A percentile compares a stretch with the other conserved stretches of the same genome.
Evolutionary conservation across 2,329 filamentous ascomycete genomes (phyloP).

Genomic region (Colletotrichum lindemuthianum): DNA sequence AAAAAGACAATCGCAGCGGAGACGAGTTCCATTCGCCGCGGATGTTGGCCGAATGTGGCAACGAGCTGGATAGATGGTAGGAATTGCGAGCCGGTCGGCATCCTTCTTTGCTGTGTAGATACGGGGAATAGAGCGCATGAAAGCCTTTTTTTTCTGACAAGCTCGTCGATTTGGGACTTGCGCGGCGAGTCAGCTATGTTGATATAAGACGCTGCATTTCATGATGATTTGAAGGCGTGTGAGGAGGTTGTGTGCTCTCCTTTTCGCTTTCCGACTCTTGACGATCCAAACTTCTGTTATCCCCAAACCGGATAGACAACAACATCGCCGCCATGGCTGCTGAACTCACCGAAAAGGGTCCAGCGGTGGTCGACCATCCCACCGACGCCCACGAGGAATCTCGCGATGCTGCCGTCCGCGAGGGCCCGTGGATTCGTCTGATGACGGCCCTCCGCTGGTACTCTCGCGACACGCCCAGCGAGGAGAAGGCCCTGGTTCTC

Average conservation of each 20-base stretch:
- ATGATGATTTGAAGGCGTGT: too few relatives aligned
- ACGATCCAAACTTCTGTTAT: not conserved
- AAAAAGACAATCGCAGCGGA: not conserved
- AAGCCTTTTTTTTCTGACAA: not conserved
- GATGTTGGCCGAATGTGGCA: conserved; percentile 20
- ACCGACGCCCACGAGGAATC: conserved; percentile 7
- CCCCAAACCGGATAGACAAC: not conserved
- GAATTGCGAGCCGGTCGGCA: not conserved
- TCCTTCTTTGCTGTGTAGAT: not conserved
- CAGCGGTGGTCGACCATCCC: conserved; percentile 15
- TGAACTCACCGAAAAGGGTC: conserved; percentile 20
- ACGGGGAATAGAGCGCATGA: not conserved
- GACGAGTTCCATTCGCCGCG: not conserved
- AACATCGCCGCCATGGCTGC: conserved; percentile 5
- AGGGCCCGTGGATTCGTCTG: conserved; percentile 40
- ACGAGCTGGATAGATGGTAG: not conserved
- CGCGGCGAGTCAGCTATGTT: conserved; percentile 6
- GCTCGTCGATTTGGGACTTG: not conserved
- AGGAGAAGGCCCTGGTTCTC: conserved; percentile 47
- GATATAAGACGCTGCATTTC: conserved; percentile 1
- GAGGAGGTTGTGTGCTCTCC: too few relatives aligned
- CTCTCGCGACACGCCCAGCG: conserved; percentile 42
- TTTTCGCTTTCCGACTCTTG: not conserved
- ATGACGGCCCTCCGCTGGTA: conserved; percentile 47
- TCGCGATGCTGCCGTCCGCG: not conserved